Evolutionary conservation across 441 rosid species (phyloP).

Genomic region (Jatropha multifida): DNA sequence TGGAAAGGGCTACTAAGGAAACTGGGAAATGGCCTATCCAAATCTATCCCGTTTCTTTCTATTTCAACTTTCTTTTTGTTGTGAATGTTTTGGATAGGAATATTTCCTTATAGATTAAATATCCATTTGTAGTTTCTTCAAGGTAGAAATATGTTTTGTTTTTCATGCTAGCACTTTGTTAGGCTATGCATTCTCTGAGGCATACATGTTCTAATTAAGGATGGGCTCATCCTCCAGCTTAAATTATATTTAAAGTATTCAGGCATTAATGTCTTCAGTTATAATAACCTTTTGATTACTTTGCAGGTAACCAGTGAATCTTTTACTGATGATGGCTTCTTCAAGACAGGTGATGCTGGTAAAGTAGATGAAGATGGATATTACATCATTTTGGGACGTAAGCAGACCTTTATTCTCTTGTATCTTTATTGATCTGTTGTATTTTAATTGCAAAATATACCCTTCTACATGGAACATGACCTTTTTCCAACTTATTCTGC

Average conservation of each 20-base stretch:
- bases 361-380: conserved; percentile 85
- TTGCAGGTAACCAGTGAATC: conserved; percentile 70
- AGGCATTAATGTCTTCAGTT: background rate
- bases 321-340: conserved; percentile 86
- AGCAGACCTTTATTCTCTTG: conserved; percentile 32
- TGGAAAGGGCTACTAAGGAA: background rate
- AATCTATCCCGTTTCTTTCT: background rate
- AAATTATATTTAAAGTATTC: background rate
- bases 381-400: conserved; percentile 89
- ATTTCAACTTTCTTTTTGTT: background rate
- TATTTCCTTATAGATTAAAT: background rate
- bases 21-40: background rate
- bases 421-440: background rate
- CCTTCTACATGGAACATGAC: background rate
- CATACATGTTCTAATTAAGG: background rate
- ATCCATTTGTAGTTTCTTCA: background rate
- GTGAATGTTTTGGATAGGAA: background rate
- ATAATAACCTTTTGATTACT: conserved; percentile 6
- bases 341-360: conserved; percentile 95
- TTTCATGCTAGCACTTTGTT: background rate
- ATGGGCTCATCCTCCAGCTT: background rate
- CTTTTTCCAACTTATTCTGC: background rate
- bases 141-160: background rate
- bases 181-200: background rate
- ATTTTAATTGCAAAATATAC: background rate